These are phyloP conservation scores for Pseudevernia furfuracea DNA, from an alignment of 495 filamentous ascomycete species.

Conservation along the genomic window DNA sequence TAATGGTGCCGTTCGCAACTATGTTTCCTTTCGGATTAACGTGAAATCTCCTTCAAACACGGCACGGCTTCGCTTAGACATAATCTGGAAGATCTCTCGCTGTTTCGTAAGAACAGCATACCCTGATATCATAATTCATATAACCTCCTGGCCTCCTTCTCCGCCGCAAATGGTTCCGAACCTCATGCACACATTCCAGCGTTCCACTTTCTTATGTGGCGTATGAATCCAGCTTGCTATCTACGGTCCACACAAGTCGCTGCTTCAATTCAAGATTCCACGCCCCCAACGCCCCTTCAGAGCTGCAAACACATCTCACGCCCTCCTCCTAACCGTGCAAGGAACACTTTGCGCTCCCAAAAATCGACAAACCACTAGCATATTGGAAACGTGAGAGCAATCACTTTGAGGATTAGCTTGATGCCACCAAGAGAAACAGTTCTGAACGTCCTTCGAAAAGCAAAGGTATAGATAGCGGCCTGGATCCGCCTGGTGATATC, in stretches of 20 bases:
- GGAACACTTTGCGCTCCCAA: conserved; percentile 19
- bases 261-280: background rate
- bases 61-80: conserved; percentile 22
- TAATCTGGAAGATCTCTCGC: conserved; percentile 11
- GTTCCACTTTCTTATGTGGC: conserved; percentile 5
- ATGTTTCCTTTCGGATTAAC: conserved; percentile 15
- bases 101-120: conserved; percentile 19
- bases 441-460: conserved; percentile 1
- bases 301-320: background rate
- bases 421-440: conserved; percentile 7
- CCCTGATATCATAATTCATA: conserved; percentile 7
- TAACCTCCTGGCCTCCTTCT: conserved; percentile 4
- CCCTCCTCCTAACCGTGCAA: conserved; percentile 14
- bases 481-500: conserved; percentile 8
- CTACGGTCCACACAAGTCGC: conserved; percentile 3
- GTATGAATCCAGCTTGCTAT: conserved; percentile 1
- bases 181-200: background rate
- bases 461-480: conserved; percentile 14
- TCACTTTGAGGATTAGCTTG: background rate
- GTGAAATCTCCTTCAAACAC: conserved; percentile 20
- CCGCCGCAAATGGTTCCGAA: conserved; percentile 9
- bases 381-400: conserved; percentile 8
- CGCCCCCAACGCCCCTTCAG: conserved; percentile 13
- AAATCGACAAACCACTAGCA: background rate
- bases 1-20: conserved; percentile 15